Conservation (phyloP, 2,329 filamentous ascomycete genomes). For the Fusarium napiforme region DNA sequence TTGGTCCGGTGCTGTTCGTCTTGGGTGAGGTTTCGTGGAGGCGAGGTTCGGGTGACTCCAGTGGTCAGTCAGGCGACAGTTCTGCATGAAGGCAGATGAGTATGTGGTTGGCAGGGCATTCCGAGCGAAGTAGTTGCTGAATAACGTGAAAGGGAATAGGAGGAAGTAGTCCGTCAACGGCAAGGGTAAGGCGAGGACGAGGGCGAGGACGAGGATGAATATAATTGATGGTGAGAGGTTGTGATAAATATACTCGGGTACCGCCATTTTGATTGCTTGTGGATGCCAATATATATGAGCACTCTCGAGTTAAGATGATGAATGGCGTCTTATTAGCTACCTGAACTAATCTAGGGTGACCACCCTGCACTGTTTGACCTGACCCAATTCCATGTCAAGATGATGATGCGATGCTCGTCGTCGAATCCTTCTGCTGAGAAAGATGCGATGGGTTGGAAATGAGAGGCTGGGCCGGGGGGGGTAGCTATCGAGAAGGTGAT, state of each 20-base stretch:
- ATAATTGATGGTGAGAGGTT: background rate
- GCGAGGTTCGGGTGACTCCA: rapidly evolving
- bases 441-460: no score
- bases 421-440: no score
- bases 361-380: no score
- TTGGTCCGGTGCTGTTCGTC: background rate
- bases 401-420: no score
- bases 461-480: no score
- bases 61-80: background rate
- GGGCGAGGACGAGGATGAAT: background rate
- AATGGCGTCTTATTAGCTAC: no score
- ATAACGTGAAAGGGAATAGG: background rate
- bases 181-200: rapidly evolving
- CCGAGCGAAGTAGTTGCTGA: rapidly evolving
- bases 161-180: background rate
- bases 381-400: no score
- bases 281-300: no score
- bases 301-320: no score
- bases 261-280: no score
- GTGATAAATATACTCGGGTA: background rate
- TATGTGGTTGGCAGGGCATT: background rate
- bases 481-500: no score
- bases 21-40: background rate
- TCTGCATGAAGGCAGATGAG: background rate
- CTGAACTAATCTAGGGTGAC: no score